Percentiles rank a stretch among this genome's conserved stretches.
phyloP scores from a whole-genome alignment of 768 basidiomycete genomes.

The Xanthoconium purpureum region DNA sequence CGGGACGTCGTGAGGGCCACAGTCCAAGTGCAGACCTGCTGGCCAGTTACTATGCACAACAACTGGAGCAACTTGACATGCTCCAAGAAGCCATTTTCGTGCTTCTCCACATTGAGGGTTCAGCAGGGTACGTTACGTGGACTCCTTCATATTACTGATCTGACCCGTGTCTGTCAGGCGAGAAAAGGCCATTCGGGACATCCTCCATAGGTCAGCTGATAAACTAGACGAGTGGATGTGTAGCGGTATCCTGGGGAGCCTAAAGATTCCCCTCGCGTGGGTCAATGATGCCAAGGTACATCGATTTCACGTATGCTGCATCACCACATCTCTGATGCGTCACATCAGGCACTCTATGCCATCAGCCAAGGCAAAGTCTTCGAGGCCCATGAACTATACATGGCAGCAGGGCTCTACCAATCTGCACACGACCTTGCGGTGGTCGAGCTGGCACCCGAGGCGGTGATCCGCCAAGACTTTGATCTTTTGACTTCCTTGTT shows the following conservation, averaged over 20 bases:
- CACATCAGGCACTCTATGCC: conserved; percentile 60
- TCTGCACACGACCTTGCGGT: conserved; percentile 84
- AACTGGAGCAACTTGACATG: conserved; percentile 77
- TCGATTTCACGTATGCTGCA: not conserved
- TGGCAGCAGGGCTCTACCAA: conserved; percentile 65
- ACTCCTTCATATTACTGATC: not conserved
- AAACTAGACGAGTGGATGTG: conserved; percentile 71
- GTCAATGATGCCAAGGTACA: conserved; percentile 84
- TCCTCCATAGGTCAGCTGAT: conserved; percentile 67
- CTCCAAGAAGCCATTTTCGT: conserved; percentile 89
- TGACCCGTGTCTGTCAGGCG: conserved; percentile 53
- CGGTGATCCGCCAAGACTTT: conserved; percentile 55
- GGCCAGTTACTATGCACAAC: conserved; percentile 80
- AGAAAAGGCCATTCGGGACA: conserved; percentile 75
- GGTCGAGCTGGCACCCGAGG: conserved; percentile 84
- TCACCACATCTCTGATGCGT: not conserved
- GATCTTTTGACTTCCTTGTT: conserved; percentile 71
- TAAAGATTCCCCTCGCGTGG: conserved; percentile 84
- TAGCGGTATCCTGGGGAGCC: conserved; percentile 66
- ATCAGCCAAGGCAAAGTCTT: conserved; percentile 60
- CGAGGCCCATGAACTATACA: conserved; percentile 73
- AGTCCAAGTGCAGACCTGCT: conserved; percentile 81
- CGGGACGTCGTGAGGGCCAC: conserved; percentile 63
- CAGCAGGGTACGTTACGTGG: conserved; percentile 57
- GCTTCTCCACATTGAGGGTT: conserved; percentile 80